Conservation (phyloP, 306 rosid species). For the Fragaria nilgerrensis region DNA sequence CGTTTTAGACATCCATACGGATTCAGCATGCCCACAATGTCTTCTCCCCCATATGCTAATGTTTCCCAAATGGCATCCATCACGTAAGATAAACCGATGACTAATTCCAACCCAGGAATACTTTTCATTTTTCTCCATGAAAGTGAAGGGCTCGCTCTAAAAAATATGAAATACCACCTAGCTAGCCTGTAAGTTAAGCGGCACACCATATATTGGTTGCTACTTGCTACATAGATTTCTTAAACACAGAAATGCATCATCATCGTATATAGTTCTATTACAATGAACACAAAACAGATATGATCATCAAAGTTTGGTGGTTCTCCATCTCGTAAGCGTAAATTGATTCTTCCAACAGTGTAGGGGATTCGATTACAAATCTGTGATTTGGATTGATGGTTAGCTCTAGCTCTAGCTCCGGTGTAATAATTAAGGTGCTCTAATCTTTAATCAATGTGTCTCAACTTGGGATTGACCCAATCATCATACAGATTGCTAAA, state of each 20-base stretch:
- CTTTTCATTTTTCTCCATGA: background rate
- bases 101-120: too few species aligned
- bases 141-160: too few species aligned
- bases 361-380: slow-evolving; percentile 16
- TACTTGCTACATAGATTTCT: background rate
- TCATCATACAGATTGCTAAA: slow-evolving; percentile 27
- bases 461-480: slow-evolving; percentile 53
- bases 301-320: background rate
- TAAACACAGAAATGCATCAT: background rate
- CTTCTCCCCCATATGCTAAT: slow-evolving; percentile 12
- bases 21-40: background rate
- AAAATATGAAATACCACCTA: background rate
- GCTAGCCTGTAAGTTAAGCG: background rate
- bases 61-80: slow-evolving; percentile 1
- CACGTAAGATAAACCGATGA: background rate
- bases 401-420: background rate
- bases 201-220: slow-evolving; percentile 1
- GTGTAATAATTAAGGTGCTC: slow-evolving; percentile 43
- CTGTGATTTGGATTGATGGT: slow-evolving; percentile 28
- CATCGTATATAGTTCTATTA: background rate
- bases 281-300: background rate
- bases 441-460: slow-evolving; percentile 38
- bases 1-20: background rate
- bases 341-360: background rate
- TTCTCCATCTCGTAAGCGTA: background rate